Conservation (phyloP, 2,329 filamentous ascomycete species). For the Graphilbum ipis-grandicollis region DNA sequence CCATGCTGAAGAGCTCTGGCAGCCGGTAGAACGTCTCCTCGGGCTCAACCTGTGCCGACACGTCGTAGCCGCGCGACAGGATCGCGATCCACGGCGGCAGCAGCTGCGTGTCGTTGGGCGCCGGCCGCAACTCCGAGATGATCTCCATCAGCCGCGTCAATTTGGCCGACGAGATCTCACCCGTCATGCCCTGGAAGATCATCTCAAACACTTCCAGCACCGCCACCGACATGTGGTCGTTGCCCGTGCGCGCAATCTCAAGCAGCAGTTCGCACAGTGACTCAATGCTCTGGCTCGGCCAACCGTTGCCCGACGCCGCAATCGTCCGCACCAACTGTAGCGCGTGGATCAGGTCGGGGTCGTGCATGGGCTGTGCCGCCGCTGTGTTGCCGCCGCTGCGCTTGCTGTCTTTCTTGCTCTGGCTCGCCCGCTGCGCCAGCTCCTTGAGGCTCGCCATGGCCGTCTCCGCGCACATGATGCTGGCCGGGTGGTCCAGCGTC, state of each 20-base stretch:
- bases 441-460: slow-evolving; percentile 67
- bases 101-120: slow-evolving; percentile 83
- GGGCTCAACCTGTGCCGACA: slow-evolving; percentile 72
- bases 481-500: slow-evolving; percentile 81
- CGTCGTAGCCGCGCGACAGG: slow-evolving; percentile 82
- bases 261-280: slow-evolving; percentile 76
- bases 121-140: slow-evolving; percentile 79
- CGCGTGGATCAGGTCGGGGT: slow-evolving; percentile 77
- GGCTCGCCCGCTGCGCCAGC: slow-evolving; percentile 43
- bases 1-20: slow-evolving; percentile 65
- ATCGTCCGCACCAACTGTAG: slow-evolving; percentile 85
- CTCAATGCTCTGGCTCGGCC: slow-evolving; percentile 95
- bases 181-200: slow-evolving; percentile 84
- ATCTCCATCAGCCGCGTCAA: slow-evolving; percentile 78
- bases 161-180: slow-evolving; percentile 77
- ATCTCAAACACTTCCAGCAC: slow-evolving; percentile 96
- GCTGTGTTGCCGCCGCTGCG: slow-evolving; percentile 24
- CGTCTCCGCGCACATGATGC: slow-evolving; percentile 90
- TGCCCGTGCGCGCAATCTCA: slow-evolving; percentile 74
- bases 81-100: slow-evolving; percentile 95
- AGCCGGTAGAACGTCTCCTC: slow-evolving; percentile 86
- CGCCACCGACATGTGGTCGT: slow-evolving; percentile 91
- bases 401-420: slow-evolving; percentile 49
- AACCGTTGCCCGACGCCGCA: slow-evolving; percentile 72
- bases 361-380: slow-evolving; percentile 41